Conservation (phyloP, 1,139 yeast genomes). For the Taphrina communis region DNA sequence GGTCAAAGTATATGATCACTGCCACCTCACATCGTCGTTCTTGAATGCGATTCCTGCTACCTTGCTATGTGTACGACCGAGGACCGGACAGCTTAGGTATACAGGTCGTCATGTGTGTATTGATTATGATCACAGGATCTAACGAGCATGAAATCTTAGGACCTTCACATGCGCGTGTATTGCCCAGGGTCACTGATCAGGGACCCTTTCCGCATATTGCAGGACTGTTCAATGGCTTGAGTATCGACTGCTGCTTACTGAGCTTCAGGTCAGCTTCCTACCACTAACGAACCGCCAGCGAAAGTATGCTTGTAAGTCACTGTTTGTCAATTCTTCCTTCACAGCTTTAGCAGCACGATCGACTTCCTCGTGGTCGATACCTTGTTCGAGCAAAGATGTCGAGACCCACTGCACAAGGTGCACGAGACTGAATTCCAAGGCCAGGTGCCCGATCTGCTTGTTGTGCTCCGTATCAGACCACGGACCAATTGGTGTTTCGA, state of each 20-base stretch:
- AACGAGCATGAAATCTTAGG: no score
- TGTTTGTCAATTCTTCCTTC: slow-evolving; percentile 1
- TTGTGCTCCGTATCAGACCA: slow-evolving; percentile 41
- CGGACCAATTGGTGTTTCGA: slow-evolving; percentile 41
- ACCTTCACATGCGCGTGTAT: no score
- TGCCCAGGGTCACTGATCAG: no score
- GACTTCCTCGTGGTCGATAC: not conserved
- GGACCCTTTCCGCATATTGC: no score
- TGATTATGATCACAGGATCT: no score
- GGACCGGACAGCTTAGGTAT: no score
- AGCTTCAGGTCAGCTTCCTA: not conserved
- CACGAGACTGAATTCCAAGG: slow-evolving; percentile 29
- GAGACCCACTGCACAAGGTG: slow-evolving; percentile 27
- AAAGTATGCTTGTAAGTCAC: not conserved
- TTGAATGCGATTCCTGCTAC: no score
- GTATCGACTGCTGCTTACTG: not conserved
- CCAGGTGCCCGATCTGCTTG: slow-evolving; percentile 40
- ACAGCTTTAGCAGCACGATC: slow-evolving; percentile 3
- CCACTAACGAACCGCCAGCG: slow-evolving; percentile 38
- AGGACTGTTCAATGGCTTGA: not conserved
- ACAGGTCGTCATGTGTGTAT: no score
- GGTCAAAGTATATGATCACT: no score
- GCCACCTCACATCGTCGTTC: no score
- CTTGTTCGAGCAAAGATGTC: slow-evolving; percentile 6
- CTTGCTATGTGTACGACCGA: no score